Evolutionary conservation across 257 asterid genomes (phyloP).

Genomic region (Galeopsis tetrahit): DNA sequence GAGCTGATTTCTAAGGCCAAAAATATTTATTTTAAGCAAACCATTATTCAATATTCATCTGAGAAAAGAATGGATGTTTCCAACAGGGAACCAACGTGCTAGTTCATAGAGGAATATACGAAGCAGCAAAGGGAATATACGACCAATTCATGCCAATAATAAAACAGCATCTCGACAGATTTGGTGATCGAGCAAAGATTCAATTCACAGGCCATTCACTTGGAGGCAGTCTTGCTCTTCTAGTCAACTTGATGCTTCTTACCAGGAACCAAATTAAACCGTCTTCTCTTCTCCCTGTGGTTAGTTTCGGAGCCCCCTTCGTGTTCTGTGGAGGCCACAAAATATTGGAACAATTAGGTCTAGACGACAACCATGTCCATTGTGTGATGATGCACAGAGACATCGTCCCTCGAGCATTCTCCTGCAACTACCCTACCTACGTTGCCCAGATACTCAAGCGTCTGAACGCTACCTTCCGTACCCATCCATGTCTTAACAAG

Average conservation of each 20-base stretch:
- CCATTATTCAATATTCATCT: neutral
- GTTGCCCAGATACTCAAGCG: constrained; percentile 77
- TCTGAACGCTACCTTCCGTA: constrained; percentile 58
- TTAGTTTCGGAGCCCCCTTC: constrained; percentile 87
- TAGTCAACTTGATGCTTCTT: constrained; percentile 78
- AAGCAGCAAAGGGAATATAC: constrained; percentile 93
- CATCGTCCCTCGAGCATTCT: constrained; percentile 91
- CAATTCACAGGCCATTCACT: constrained; percentile 92
- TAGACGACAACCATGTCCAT: constrained; percentile 72
- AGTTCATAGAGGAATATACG: constrained; percentile 91
- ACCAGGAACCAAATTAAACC: constrained; percentile 54
- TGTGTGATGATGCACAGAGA: constrained; percentile 92
- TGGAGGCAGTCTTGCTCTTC: constrained; percentile 94
- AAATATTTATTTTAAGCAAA: neutral
- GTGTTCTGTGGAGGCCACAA: constrained; percentile 82
- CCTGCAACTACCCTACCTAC: constrained; percentile 81
- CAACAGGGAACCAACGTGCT: constrained; percentile 70
- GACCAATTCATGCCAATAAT: constrained; percentile 86
- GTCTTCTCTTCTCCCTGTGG: constrained; percentile 74
- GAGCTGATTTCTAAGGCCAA: too few species aligned
- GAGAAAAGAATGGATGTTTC: neutral
- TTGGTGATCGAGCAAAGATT: constrained; percentile 70
- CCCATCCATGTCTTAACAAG: constrained; percentile 84
- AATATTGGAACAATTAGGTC: constrained; percentile 61
- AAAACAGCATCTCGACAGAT: constrained; percentile 55